Percentiles rank a stretch among this genome's conserved stretches.
These are phyloP conservation scores for Triangularia verruculosa DNA, from an alignment of 2,329 filamentous ascomycete genomes.

Conservation along the genomic window DNA sequence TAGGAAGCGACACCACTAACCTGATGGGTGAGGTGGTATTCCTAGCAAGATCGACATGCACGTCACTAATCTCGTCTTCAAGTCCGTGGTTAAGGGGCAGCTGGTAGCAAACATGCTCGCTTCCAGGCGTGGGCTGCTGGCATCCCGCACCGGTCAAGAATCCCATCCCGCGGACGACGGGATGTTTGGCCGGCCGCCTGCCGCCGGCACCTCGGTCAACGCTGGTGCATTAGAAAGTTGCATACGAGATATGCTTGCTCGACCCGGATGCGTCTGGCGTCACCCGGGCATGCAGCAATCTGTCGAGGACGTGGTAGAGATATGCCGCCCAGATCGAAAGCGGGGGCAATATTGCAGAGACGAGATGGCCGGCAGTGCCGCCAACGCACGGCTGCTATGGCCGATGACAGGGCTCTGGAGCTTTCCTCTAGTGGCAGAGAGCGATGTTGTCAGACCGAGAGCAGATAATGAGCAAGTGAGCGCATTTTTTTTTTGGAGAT, in stretches of 20 bases:
- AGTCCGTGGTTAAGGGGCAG: not conserved
- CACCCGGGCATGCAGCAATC: conserved; percentile 4
- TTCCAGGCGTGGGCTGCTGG: not conserved
- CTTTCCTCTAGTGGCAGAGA: not conserved
- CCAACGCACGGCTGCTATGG: not conserved
- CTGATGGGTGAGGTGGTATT: not conserved
- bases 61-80: not conserved
- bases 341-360: conserved; percentile 1
- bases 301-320: not conserved
- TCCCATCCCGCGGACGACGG: not conserved
- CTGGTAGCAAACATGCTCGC: not conserved
- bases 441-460: no score
- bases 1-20: not conserved
- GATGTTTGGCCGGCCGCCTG: not conserved
- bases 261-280: conserved; percentile 3
- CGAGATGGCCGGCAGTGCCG: not conserved
- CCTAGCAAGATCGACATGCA: not conserved
- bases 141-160: not conserved
- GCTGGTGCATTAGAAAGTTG: not conserved
- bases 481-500: not conserved
- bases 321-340: conserved; percentile 10
- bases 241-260: not conserved
- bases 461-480: not conserved
- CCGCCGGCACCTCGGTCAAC: conserved; percentile 5
- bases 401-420: not conserved